These are phyloP conservation scores for Bremia lactucae DNA, from an alignment of 352 stramenopile genomes.

Conservation along the genomic window DNA sequence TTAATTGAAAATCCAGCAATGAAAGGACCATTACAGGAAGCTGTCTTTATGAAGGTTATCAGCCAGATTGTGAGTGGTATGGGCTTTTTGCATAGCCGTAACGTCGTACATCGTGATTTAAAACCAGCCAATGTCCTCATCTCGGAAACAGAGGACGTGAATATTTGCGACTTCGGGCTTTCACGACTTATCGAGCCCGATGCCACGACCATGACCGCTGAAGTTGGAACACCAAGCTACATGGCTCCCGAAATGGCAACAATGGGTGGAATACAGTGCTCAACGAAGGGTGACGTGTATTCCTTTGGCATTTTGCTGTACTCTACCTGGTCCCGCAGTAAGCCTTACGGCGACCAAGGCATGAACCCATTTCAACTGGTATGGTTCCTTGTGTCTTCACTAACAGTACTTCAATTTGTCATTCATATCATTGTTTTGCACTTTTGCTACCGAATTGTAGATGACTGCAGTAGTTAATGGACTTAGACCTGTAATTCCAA, in stretches of 20 bases:
- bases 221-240: slow-evolving; percentile 84
- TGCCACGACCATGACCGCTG: slow-evolving; percentile 78
- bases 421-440: slow-evolving; percentile 4
- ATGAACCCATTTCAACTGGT: slow-evolving; percentile 87
- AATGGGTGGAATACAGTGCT: slow-evolving; percentile 81
- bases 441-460: no score
- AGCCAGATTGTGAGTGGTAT: slow-evolving; percentile 86
- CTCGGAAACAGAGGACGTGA: slow-evolving; percentile 83
- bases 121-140: slow-evolving; percentile 93
- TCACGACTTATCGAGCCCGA: slow-evolving; percentile 78
- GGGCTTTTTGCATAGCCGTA: slow-evolving; percentile 83
- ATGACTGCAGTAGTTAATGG: slow-evolving; percentile 84
- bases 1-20: slow-evolving; percentile 69
- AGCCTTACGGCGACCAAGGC: slow-evolving; percentile 82
- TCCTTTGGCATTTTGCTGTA: slow-evolving; percentile 82
- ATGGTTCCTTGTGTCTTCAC: slow-evolving; percentile 8
- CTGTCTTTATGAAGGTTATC: slow-evolving; percentile 80
- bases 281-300: slow-evolving; percentile 82
- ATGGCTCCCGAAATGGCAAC: slow-evolving; percentile 88
- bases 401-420: no score
- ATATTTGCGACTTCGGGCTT: slow-evolving; percentile 92
- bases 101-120: slow-evolving; percentile 82
- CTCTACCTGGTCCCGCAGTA: slow-evolving; percentile 81
- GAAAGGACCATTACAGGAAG: slow-evolving; percentile 55
- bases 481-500: slow-evolving; percentile 71